A percentile compares a stretch with the other conserved stretches of the same genome.
These are phyloP conservation scores for Suhomyces terraborum DNA, from an alignment of 1,139 yeast genomes.

Conservation along the genomic window DNA sequence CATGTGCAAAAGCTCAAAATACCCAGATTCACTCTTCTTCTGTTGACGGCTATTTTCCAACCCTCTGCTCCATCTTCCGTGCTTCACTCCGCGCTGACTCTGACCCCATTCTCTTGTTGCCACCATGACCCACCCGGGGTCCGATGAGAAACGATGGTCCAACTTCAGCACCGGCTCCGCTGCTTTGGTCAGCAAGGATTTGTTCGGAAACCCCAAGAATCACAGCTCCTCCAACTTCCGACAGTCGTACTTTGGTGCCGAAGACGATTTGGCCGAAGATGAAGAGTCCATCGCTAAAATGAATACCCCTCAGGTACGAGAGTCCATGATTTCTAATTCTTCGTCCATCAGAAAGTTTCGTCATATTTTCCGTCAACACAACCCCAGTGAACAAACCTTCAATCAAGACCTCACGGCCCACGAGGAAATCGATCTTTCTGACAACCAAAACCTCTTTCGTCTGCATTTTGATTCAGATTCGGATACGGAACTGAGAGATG, in stretches of 20 bases:
- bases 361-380: conserved; percentile 14
- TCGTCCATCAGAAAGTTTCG: conserved; percentile 21
- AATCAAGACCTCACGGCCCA: conserved; percentile 2
- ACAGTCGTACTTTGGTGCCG: conserved; percentile 7
- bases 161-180: conserved; percentile 17
- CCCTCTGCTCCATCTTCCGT: background rate
- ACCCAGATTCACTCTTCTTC: background rate
- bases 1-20: conserved; percentile 1
- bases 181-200: conserved; percentile 15
- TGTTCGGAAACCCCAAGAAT: conserved; percentile 15
- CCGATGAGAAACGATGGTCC: conserved; percentile 16
- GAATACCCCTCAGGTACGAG: conserved; percentile 7
- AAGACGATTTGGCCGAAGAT: conserved; percentile 3
- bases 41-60: background rate
- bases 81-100: background rate
- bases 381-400: conserved; percentile 2
- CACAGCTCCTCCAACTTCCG: conserved; percentile 7
- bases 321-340: conserved; percentile 16
- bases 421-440: conserved; percentile 14
- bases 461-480: conserved; percentile 21
- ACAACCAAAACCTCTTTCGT: conserved; percentile 15
- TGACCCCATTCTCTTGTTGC: background rate
- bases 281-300: background rate
- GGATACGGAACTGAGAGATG: conserved; percentile 8
- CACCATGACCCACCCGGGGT: conserved; percentile 16